Evolutionary conservation across 2,329 filamentous ascomycete genomes (phyloP), one percentile per base, ranked within the genome.

Genomic region (Aspergillus costaricaensis): DNA sequence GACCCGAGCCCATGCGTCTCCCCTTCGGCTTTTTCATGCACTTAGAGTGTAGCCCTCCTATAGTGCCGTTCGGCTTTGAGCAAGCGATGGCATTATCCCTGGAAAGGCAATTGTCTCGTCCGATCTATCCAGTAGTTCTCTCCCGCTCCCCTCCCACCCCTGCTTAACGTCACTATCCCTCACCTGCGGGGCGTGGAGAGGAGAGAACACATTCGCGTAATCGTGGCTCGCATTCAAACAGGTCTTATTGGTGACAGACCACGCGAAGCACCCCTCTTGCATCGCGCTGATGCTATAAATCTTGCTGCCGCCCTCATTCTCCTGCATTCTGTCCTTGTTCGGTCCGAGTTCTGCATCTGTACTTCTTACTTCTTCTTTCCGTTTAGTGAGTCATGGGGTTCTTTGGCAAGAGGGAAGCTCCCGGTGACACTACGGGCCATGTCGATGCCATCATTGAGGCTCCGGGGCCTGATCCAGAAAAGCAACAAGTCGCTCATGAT

Each of bases 401-500:
- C 41, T 54, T 64, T 15, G 43, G 56, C 8, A 62, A 58, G 49
- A 60, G 50, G 39, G 57, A 54, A 41, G n/a, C 44, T 15, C 32
- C 49, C 48, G 14, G 12, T 36, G 44, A 53, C 43, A 14, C 23
- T 15, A 30, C 56, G 5, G 53, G 51, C 12, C 27, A 54, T 27
- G 41, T 38, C 32, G 69, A 72, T 60, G 61, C 62, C 23, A 70
- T 71, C 15, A 59, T 68, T 41, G 43, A 60, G 27, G 66, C 66
- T 9, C 61, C 68, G 1, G 52, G 57, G 12, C 41, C 64, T 14
- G 71, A 75, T 62, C 57, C 69, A 8, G 72, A 75, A 25, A 75
- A 75, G 54, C 60, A 67, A 23, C 32, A 65, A 3, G 61, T 67
- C 3, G 61, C 59, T 9, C 66, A 71, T 23, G 49, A 68, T 7